Conservation (phyloP, 2,329 filamentous ascomycete genomes). For the Sclerotinia sclerotiorum region DNA sequence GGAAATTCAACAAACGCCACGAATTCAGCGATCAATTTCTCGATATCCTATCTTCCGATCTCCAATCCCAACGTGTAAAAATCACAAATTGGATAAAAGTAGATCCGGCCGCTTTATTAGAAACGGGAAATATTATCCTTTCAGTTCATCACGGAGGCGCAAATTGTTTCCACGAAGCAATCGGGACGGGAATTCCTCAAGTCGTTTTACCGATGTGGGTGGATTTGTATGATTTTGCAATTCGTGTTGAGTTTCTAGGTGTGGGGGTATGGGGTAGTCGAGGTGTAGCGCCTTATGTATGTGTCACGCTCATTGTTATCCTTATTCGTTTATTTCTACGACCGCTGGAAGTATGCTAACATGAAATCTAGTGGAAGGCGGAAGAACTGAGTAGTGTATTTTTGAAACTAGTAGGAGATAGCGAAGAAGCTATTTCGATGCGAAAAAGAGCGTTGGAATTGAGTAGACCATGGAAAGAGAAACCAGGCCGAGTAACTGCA, state of each 20-base stretch:
- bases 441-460: not conserved
- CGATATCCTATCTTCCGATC: constrained; percentile 20
- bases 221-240: constrained; percentile 48
- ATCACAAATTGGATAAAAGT: constrained; percentile 22
- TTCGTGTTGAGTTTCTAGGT: constrained; percentile 43
- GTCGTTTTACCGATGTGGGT: constrained; percentile 48
- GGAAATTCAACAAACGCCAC: constrained; percentile 37
- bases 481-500: not conserved
- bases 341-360: not conserved
- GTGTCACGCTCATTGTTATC: not conserved
- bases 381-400: not conserved
- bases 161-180: constrained; percentile 45
- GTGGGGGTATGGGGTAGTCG: constrained; percentile 41
- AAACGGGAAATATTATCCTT: constrained; percentile 40
- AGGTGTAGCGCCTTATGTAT: constrained; percentile 3
- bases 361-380: not conserved
- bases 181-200: constrained; percentile 47
- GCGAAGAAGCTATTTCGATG: not conserved
- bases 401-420: not conserved
- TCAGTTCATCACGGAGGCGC: constrained; percentile 44
- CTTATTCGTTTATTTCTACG: not conserved
- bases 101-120: constrained; percentile 35
- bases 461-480: not conserved
- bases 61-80: constrained; percentile 22
- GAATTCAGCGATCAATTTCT: constrained; percentile 8